Conservation (phyloP, 2,329 filamentous ascomycete genomes). For the Cordyceps cicadae region DNA sequence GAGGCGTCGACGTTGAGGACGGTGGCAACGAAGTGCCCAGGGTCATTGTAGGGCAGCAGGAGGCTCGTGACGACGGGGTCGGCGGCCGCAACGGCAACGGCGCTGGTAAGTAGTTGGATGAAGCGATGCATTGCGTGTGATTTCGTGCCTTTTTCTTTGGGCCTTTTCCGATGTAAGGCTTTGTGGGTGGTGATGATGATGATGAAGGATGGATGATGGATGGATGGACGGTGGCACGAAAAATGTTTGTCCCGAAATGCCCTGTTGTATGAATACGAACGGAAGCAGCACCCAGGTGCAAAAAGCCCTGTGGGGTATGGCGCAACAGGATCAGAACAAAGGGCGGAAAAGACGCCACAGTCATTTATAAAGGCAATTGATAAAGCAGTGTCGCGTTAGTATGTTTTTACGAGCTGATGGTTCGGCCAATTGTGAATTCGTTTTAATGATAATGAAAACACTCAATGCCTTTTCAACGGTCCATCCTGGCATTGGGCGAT, state of each 20-base stretch:
- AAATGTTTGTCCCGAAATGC: no score
- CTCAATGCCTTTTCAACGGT: no score
- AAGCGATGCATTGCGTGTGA: slow-evolving; percentile 19
- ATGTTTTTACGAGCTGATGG: no score
- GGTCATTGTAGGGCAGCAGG: slow-evolving; percentile 20
- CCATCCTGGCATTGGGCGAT: no score
- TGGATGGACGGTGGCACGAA: background rate
- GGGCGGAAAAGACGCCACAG: background rate
- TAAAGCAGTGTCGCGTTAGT: no score
- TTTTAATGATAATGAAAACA: background rate
- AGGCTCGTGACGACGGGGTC: slow-evolving; percentile 18
- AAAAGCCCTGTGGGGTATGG: background rate
- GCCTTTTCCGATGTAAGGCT: background rate
- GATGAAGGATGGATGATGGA: background rate
- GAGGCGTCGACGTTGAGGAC: slow-evolving; percentile 20
- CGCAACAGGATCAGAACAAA: background rate
- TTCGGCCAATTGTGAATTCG: background rate
- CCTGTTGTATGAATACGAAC: no score
- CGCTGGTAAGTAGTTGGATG: slow-evolving; percentile 21
- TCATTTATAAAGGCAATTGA: no score
- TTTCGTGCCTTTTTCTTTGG: background rate
- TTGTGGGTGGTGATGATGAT: background rate
- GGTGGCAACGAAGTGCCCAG: slow-evolving; percentile 21
- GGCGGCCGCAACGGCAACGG: slow-evolving; percentile 20
- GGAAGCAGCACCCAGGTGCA: background rate